Base-by-base conservation (phyloP, 371 early-diverging fungal species). In the Mortierella polycephala region DNA sequence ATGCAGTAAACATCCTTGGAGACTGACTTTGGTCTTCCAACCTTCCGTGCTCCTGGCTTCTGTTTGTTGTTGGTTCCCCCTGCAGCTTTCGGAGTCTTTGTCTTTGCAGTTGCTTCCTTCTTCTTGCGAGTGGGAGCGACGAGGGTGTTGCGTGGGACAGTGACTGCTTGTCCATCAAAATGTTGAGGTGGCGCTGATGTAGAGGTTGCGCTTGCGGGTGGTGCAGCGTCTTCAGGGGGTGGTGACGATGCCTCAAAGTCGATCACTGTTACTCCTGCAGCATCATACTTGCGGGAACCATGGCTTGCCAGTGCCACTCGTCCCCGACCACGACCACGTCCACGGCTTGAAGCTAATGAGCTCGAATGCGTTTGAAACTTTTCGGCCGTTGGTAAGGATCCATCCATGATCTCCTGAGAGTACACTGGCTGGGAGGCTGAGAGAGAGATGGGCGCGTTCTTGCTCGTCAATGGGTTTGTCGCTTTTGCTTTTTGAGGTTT, bases 1-100 rank as follows among this genome's bases (percentile, higher is more conserved):
- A 85, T 75, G 62, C 89, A 88, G 60, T 88, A 88, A 10, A 83
- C 82, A 16, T 81, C 75, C 42, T 74, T 74, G 30, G 69, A 60
- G 18, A 75, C 71, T 1, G 68, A 49, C 52, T 75, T 82, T 51
- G 72, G 75, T 57, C 75, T 75, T 44, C 62, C 76, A 57, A 64
- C 62, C 50, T 62, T 77, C 66, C 50, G 74, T 54, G 62, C 72
- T 57, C 67, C 67, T 45, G 67, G 13, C 37, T 73, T 74, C 50
- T 64, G 71, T 52, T 63, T 65, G 45, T 18, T 45, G 3, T 59
- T 52, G 21, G 72, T 67, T 50, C 69, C 67, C 14, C 47, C 39
- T 46, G 64, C 64, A 18, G 72, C 40, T 21, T 65, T 69, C 8
- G 20, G 18, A 10, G 47, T 1, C 41, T 69, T 75, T 21, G 51